Base-by-base conservation (phyloP, 2,329 filamentous ascomycete genomes). In the Tolypocladium tropicale region DNA sequence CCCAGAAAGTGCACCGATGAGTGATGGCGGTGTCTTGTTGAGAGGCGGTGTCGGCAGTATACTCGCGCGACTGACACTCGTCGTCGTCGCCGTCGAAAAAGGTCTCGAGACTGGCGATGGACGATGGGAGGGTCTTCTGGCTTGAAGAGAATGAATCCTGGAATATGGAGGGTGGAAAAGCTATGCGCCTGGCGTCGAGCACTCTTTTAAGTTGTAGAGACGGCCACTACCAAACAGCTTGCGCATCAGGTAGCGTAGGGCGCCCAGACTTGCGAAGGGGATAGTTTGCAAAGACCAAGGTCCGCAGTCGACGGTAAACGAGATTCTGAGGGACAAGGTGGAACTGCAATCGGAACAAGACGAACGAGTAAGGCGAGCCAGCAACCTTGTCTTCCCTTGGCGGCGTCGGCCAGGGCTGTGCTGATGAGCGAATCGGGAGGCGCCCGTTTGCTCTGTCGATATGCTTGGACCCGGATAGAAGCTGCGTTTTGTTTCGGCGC, bases 101-200 rank as follows among this genome's bases (percentile, higher is more conserved):
- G 16, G 3, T n/a, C 25, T 32, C 25, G n/a, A n/a, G 18, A 12
- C 28, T 32, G n/a, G 46, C 7, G 6, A 48, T 7, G 46, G 9
- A 11, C 14, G 46, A 21, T 21, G 28, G 10, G 28, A 50, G 46
- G 30, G 18, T 6, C 43, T 23, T 49, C 16, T 10, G 21, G 25
- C n/a, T 32, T n/a, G n/a, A 49, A 6, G 46, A 30, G 18, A 14
- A 10, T 21, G 46, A 11, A 18, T 10, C 11, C 28, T 14, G 46
- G 33, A 11, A 11, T 14, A 11, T 61, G 56, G 55, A 58, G 48
- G 58, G 55, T 59, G 52, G 58, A 58, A 58, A 55, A 53, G 55
- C 55, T 52, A n/a, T n/a, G n/a, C n/a, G 46, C 28, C 28, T n/a
- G 52, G 36, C 25, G 37, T 9, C 34, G 25, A 30, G 52, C 16